A percentile compares a stretch with the other conserved stretches of the same genome.
These are phyloP conservation scores for Tulasnella sp. DNA, from an alignment of 768 basidiomycete species.

Conservation along the genomic window DNA sequence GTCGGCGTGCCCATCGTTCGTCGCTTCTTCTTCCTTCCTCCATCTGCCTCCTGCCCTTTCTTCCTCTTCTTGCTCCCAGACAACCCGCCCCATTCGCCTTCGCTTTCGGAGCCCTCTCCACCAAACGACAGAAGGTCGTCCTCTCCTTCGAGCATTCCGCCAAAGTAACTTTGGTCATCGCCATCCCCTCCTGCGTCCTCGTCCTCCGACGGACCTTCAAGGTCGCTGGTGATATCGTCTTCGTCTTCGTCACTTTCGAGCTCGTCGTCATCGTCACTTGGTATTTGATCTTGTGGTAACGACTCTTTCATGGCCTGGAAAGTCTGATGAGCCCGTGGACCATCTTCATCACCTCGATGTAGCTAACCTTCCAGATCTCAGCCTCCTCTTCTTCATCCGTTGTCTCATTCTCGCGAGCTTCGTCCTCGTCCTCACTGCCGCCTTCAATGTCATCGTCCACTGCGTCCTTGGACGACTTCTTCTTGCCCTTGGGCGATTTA, in stretches of 20 bases:
- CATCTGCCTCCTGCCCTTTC: slow-evolving; percentile 25
- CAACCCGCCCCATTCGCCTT: slow-evolving; percentile 32
- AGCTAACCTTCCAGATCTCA: slow-evolving; percentile 79
- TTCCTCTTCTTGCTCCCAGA: slow-evolving; percentile 33
- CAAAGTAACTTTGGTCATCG: slow-evolving; percentile 21
- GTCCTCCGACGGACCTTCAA: slow-evolving; percentile 4
- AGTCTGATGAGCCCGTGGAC: background rate
- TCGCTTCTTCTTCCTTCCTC: slow-evolving; percentile 43
- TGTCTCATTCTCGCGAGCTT: slow-evolving; percentile 23
- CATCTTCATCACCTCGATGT: background rate
- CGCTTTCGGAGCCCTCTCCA: slow-evolving; percentile 37
- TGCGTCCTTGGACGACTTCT: slow-evolving; percentile 18
- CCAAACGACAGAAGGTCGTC: slow-evolving; percentile 33
- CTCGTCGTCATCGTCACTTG: slow-evolving; percentile 33
- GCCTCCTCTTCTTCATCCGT: slow-evolving; percentile 38
- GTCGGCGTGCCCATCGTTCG: slow-evolving; percentile 59
- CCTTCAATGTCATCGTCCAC: slow-evolving; percentile 13
- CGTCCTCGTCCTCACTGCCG: slow-evolving; percentile 37
- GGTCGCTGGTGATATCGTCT: slow-evolving; percentile 15
- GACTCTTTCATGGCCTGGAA: slow-evolving; percentile 77
- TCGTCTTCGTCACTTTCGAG: slow-evolving; percentile 19
- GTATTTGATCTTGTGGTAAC: slow-evolving; percentile 38
- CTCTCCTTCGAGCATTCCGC: slow-evolving; percentile 24
- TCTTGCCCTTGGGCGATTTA: slow-evolving; percentile 19
- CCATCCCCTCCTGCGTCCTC: slow-evolving; percentile 24